These are phyloP conservation scores for Quercus suber DNA, from an alignment of 306 rosid species.

Conservation along the genomic window DNA sequence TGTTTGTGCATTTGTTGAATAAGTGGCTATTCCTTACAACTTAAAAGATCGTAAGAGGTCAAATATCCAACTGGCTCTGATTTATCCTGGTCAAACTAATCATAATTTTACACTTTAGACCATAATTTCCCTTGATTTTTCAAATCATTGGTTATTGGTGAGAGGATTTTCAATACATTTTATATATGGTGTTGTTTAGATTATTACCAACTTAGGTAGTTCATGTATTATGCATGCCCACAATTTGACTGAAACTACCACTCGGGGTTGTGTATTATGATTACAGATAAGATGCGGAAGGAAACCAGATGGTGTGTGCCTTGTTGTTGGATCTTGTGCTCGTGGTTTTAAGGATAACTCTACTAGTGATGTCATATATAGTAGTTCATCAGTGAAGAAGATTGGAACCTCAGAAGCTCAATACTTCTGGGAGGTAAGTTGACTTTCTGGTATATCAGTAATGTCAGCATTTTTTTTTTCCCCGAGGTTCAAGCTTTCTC, in stretches of 20 bases:
- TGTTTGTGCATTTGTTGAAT: neutral
- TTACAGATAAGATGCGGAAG: constrained; percentile 77
- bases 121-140: neutral
- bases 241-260: constrained; percentile 19
- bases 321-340: constrained; percentile 93
- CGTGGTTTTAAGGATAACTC: constrained; percentile 69
- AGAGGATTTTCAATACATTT: neutral
- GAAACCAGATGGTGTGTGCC: constrained; percentile 93
- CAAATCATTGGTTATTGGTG: neutral
- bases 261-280: constrained; percentile 21
- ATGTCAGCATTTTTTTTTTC: neutral
- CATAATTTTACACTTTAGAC: neutral
- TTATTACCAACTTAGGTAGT: neutral
- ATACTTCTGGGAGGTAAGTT: constrained; percentile 90
- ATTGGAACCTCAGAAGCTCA: constrained; percentile 75
- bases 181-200: neutral
- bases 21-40: neutral
- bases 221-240: neutral
- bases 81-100: neutral
- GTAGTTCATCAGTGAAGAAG: constrained; percentile 67
- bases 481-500: constrained; percentile 10
- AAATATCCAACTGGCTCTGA: neutral
- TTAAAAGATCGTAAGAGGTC: neutral
- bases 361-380: constrained; percentile 78
- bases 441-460: constrained; percentile 6